A percentile compares a stretch with the other conserved stretches of the same genome.
Conservation (phyloP, 163 green algal species). For the Scenedesmus sp. region DNA sequence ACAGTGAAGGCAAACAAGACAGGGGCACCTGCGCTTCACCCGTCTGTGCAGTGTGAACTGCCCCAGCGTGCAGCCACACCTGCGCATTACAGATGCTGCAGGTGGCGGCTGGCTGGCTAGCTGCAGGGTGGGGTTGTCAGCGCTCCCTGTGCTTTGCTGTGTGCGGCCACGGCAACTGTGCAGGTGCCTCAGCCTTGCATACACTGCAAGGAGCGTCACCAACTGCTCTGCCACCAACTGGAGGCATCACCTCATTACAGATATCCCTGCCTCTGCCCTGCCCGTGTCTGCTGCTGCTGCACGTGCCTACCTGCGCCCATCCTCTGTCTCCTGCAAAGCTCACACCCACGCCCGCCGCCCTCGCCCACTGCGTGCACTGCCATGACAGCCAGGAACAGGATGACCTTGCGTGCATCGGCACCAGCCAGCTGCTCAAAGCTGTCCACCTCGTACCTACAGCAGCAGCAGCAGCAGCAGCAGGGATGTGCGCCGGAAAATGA, state of each 20-base stretch:
- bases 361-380: slow-evolving; percentile 96
- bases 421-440: slow-evolving; percentile 90
- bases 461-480: background rate
- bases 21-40: too few species aligned
- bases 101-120: too few species aligned
- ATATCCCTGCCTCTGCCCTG: too few species aligned
- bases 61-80: too few species aligned
- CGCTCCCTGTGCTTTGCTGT: too few species aligned
- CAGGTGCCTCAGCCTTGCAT: background rate
- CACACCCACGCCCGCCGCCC: slow-evolving; percentile 94
- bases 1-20: background rate
- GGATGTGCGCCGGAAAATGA: too few species aligned
- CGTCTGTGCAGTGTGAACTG: too few species aligned
- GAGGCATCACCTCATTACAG: too few species aligned
- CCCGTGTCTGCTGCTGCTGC: background rate
- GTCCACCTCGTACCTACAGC: slow-evolving; percentile 68
- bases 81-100: too few species aligned
- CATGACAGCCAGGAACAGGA: slow-evolving; percentile 98
- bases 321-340: slow-evolving; percentile 92
- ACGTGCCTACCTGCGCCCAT: slow-evolving; percentile 77
- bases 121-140: too few species aligned
- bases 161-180: too few species aligned
- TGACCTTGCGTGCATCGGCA: slow-evolving; percentile 83
- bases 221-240: too few species aligned
- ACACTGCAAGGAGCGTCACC: background rate